Conservation (phyloP, 176 grass and related monocot genomes). For the Hsuehochloa calcarea region DNA sequence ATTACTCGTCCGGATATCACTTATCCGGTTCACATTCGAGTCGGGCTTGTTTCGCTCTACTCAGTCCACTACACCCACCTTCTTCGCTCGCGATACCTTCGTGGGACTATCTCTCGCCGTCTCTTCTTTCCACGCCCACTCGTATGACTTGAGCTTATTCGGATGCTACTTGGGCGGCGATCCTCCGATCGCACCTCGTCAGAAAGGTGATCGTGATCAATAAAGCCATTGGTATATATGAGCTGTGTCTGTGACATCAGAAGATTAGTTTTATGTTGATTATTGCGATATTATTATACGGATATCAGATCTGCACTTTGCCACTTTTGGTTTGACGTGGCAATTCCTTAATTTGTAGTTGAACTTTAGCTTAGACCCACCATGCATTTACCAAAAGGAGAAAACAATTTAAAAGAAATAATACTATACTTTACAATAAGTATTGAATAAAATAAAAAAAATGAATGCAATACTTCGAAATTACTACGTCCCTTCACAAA, state of each 20-base stretch:
- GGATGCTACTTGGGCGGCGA: too few relatives aligned
- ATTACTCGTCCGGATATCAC: too few relatives aligned
- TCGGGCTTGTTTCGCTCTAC: too few relatives aligned
- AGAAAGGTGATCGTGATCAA: constrained; percentile 23
- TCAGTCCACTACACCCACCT: too few relatives aligned
- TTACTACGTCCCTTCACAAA: background rate
- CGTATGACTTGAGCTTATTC: too few relatives aligned
- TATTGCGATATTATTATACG: background rate
- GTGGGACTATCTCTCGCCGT: too few relatives aligned
- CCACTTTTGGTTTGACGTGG: constrained; percentile 22
- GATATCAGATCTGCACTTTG: constrained; percentile 22
- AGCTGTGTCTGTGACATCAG: constrained; percentile 7
- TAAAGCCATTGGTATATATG: constrained; percentile 12
- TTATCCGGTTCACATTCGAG: too few relatives aligned
- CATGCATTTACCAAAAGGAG: background rate
- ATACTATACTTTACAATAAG: background rate
- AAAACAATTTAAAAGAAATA: background rate
- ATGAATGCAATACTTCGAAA: background rate
- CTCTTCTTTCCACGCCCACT: too few relatives aligned
- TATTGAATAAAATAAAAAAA: background rate
- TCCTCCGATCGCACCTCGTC: too few relatives aligned
- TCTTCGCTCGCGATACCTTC: too few relatives aligned
- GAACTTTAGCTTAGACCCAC: background rate
- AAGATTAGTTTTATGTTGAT: constrained; percentile 1
- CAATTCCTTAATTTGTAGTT: background rate